Base-by-base conservation (phyloP, 805 yeast genomes). In the Candida krabiensis region DNA sequence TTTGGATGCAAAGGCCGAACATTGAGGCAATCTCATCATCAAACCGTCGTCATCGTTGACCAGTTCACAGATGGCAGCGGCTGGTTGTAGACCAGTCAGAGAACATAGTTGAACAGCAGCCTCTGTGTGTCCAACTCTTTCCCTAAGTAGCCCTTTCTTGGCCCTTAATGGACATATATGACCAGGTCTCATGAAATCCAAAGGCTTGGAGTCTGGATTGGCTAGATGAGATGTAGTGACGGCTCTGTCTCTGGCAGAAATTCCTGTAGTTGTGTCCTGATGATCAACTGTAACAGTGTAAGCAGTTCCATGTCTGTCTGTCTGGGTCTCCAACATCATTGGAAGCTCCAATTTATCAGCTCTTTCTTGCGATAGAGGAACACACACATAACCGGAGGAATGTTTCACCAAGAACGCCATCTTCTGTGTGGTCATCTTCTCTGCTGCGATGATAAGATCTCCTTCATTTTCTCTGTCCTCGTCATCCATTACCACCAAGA, bases 391-490 rank as follows among this genome's bases (percentile, higher is more conserved):
- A 4, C 99, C 99, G 5, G 89, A 81, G 1, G 90, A 79, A 52
- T 85, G 74, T 50, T 91, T 81, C 31, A 93, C 95, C 46, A 93
- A 67, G 55, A 93, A 93, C 2, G 98, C 99, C 96, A 93, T 88
- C 49, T 89, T 79, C 55, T 82, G 82, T 30, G 85, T 79, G 28
- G 95, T 85, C 49, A 81, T 71, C 37, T 70, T 70, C 49, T 84
- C 79, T 26, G 96, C 99, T n/a, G 98, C 95, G 33, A 86, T 82
- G 52, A 93, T 88, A 56, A 93, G 71, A 60, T 93, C 99, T 37
- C 99, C 99, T 67, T 93, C 99, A 62, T 93, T 93, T 63, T 93
- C 99, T 52, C 99, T 80, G 57, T 76, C 76, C 62, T 88, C 97
- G 58, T 93, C 96, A 62, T 93, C 99, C 86, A 93, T 85, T n/a